Evolutionary conservation across 371 early-diverging fungal species (phyloP).

Genomic region (Rhizomucor miehei): DNA sequence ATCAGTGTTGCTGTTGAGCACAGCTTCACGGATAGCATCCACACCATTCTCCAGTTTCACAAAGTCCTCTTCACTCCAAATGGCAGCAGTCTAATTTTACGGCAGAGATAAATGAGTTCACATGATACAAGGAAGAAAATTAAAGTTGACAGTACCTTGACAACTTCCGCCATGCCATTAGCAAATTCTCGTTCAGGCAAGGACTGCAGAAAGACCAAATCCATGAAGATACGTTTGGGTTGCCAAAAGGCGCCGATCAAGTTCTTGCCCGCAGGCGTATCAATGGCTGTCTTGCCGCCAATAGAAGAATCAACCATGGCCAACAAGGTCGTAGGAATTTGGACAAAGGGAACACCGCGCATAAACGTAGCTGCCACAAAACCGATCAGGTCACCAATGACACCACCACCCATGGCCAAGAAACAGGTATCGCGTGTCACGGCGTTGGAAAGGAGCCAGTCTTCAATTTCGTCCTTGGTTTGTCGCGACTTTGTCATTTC

Average conservation of each 20-base stretch:
- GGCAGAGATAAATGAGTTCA: background rate
- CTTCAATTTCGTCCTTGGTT: conserved; percentile 87
- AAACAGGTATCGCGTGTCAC: conserved; percentile 95
- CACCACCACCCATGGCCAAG: conserved; percentile 96
- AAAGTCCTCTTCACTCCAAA: conserved; percentile 89
- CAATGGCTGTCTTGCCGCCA: conserved; percentile 97
- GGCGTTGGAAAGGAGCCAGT: conserved; percentile 80
- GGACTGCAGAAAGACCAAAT: conserved; percentile 81
- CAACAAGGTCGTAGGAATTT: conserved; percentile 94
- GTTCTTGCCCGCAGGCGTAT: conserved; percentile 95
- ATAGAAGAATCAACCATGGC: conserved; percentile 98
- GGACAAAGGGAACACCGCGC: conserved; percentile 93
- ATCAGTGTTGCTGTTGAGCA: conserved; percentile 50
- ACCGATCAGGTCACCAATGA: conserved; percentile 95
- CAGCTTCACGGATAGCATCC: conserved; percentile 74
- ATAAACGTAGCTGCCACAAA: conserved; percentile 97
- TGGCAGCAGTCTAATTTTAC: conserved; percentile 78
- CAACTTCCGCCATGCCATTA: conserved; percentile 97
- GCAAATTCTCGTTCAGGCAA: conserved; percentile 92
- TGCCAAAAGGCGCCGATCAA: conserved; percentile 97
- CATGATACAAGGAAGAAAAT: background rate
- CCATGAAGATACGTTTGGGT: conserved; percentile 91
- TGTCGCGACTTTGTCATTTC: conserved; percentile 89
- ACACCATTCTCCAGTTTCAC: conserved; percentile 82
- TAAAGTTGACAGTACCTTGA: conserved; percentile 58